Evolutionary conservation across 306 rosid genomes (phyloP).

Genomic region (Oxytropis ochrocephala): DNA sequence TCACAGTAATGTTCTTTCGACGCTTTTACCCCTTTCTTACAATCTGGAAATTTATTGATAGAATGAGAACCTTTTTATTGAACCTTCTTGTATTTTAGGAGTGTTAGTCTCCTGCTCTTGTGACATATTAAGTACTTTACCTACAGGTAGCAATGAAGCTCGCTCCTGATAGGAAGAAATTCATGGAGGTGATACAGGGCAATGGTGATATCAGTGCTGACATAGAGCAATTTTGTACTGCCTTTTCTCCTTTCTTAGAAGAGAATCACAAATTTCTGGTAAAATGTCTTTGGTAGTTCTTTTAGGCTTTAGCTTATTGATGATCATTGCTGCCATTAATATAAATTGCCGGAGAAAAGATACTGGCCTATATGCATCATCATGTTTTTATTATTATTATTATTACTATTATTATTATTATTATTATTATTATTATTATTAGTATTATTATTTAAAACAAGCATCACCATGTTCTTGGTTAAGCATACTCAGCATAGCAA

Average conservation of each 20-base stretch:
- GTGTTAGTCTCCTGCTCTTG: neutral
- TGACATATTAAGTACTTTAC: neutral
- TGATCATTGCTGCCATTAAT: neutral
- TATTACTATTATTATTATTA: no score
- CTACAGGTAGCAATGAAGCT: conserved; percentile 92
- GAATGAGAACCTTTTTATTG: neutral
- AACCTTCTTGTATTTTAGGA: neutral
- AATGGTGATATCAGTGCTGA: conserved; percentile 57
- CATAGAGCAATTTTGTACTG: conserved; percentile 63
- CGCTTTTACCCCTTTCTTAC: neutral
- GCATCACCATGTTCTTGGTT: neutral
- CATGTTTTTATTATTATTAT: no score
- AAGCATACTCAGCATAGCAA: neutral
- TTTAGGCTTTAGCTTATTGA: neutral
- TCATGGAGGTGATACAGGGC: conserved; percentile 86
- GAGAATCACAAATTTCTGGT: conserved; percentile 98
- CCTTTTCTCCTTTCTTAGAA: conserved; percentile 63
- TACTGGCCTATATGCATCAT: neutral
- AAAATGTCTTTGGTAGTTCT: conserved; percentile 15
- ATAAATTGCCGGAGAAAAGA: neutral
- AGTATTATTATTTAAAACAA: no score
- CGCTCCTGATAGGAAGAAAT: conserved; percentile 96
- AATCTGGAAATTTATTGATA: conserved; percentile 11
- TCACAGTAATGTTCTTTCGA: conserved; percentile 59
- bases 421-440: no score